A percentile compares a stretch with the other conserved stretches of the same genome.
phyloP scores from a whole-genome alignment of 108 stramenopile genomes.

The Pinguiococcus pyrenoidosus region DNA sequence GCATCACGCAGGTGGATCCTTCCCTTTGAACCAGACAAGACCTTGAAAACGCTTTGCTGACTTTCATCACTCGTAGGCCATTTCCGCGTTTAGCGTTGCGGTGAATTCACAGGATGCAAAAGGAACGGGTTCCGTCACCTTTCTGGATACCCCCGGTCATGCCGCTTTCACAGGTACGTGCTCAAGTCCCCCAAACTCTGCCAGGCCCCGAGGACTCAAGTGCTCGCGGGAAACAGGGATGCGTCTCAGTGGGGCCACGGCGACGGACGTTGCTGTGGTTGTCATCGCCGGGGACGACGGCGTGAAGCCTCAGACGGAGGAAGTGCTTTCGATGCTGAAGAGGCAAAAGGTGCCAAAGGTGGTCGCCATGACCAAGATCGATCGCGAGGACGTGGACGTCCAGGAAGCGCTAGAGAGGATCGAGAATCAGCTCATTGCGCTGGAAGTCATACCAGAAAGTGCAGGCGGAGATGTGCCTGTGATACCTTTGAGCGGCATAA shows the following conservation, averaged over 20 bases:
- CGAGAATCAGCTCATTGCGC: constrained; percentile 58
- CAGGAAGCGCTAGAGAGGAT: constrained; percentile 51
- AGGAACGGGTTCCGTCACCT: constrained; percentile 56
- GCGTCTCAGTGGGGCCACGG: constrained; percentile 65
- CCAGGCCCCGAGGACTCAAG: too few relatives aligned
- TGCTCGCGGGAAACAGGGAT: too few relatives aligned
- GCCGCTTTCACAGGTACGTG: too few relatives aligned
- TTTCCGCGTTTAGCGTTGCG: too few relatives aligned
- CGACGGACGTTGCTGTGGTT: constrained; percentile 73
- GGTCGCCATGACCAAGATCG: constrained; percentile 78
- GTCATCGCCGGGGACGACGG: constrained; percentile 91
- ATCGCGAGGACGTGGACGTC: constrained; percentile 60
- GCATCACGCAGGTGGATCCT: constrained; percentile 80
- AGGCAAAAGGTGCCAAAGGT: constrained; percentile 69
- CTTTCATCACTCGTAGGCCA: too few relatives aligned
- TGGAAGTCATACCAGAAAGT: constrained; percentile 70
- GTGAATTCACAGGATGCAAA: constrained; percentile 33
- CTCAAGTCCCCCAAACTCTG: too few relatives aligned
- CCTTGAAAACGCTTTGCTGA: too few relatives aligned
- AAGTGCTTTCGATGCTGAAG: too few relatives aligned
- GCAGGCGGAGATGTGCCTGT: constrained; percentile 65
- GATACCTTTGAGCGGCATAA: constrained; percentile 56
- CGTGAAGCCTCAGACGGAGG: constrained; percentile 68
- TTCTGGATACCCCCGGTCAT: constrained; percentile 87
- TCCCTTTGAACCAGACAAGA: too few relatives aligned